These are phyloP conservation scores for Oropetium thomaeum DNA, from an alignment of 176 grass and related monocot genomes.

Conservation along the genomic window DNA sequence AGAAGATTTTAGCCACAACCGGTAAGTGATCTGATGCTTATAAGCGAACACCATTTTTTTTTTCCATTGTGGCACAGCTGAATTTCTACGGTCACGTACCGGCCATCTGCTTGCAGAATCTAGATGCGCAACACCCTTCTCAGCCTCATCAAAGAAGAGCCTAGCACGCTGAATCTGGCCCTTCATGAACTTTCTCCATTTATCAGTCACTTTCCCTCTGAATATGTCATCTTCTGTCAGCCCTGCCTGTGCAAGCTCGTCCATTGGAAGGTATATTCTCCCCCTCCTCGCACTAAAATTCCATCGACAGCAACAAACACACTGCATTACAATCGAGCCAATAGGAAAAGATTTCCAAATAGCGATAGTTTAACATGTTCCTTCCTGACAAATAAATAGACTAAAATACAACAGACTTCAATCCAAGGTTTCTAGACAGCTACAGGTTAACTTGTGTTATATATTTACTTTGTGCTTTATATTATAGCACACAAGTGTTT, in stretches of 20 bases:
- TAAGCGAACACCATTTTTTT: not conserved
- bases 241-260: constrained; percentile 67
- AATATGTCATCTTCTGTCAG: constrained; percentile 86
- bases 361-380: constrained; percentile 3
- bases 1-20: not conserved
- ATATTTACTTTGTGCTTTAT: not conserved
- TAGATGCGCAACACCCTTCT: constrained; percentile 70
- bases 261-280: constrained; percentile 94
- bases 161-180: constrained; percentile 83
- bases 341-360: not conserved
- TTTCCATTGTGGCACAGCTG: not conserved
- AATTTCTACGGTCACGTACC: constrained; percentile 33
- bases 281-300: constrained; percentile 80
- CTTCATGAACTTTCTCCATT: constrained; percentile 96
- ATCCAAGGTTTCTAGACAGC: too few relatives aligned
- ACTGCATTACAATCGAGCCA: constrained; percentile 4
- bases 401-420: not conserved
- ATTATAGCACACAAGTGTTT: not conserved
- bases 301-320: constrained; percentile 36
- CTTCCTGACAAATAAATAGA: not conserved
- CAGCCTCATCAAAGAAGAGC: constrained; percentile 81
- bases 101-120: constrained; percentile 91
- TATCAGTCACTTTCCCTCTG: constrained; percentile 82
- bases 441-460: too few relatives aligned
- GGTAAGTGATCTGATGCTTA: not conserved